Base-by-base conservation (phyloP, 164 flowering plant species). In the Taxillus chinensis region DNA sequence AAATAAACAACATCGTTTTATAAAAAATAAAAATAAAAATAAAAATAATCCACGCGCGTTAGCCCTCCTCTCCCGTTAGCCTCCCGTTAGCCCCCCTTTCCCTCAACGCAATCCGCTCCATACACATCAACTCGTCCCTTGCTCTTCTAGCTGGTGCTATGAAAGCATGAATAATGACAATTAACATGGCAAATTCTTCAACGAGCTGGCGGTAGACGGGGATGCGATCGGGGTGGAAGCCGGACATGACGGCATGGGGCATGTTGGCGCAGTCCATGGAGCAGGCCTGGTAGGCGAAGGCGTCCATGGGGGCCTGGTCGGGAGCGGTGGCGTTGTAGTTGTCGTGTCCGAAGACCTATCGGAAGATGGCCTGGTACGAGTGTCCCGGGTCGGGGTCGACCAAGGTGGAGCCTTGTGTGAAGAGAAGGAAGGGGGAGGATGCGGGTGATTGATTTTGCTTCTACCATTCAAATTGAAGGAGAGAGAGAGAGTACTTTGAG, bases 381-480 rank as follows among this genome's bases (percentile, higher is more conserved):
- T 87, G 95, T 12, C 87, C 89, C 1, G 95, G 95, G 48, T 88
- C 95, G 6, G 91, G 86, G 72, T 85, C 91, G 37, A 86, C 83
- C 76, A 64, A 84, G 17, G 73, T 75, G 2, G 95, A 64, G 17
- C 71, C 66, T 70, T 79, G 50, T 27, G 68, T 46, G 82, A 84
- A 81, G 75, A 59, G 68, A 61, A 80, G 45, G 9, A 13, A 66
- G 1, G 62, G 64, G 2, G 95, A 81, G 64, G 13, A 61, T n/a
- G 84, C 79, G 64, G n/a, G n/a, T n/a, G n/a, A n/a, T n/a, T n/a
- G n/a, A n/a, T n/a, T n/a, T n/a, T n/a, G n/a, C n/a, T n/a, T n/a
- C n/a, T n/a, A n/a, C n/a, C n/a, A n/a, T n/a, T n/a, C n/a, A n/a
- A n/a, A n/a, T n/a, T n/a, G n/a, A n/a, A n/a, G n/a, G n/a, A n/a